Evolutionary conservation across 345 rosid genomes (phyloP), one percentile per base, ranked within the genome.

Genomic region (Bretschneidera sinensis): DNA sequence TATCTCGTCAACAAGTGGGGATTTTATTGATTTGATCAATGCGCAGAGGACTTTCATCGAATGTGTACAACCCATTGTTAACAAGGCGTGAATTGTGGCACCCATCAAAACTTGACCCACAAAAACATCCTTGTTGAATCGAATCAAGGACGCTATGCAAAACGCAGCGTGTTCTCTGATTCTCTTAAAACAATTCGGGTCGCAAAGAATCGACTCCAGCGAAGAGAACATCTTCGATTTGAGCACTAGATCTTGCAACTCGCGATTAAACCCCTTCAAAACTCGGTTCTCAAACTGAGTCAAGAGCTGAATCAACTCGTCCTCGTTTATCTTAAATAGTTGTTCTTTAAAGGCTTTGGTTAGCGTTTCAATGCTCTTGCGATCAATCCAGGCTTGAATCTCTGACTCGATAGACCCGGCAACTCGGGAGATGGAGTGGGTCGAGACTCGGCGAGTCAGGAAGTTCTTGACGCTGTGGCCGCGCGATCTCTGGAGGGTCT

Each of bases 301-400:
- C 63, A 79, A 59, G n/a, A 75, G 55, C 49, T 47, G 43, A 54
- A 71, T 60, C 67, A 82, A 48, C 70, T 73, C 85, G 49, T 84
- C 77, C 39, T 76, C 83, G 52, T 66, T n/a, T n/a, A n/a, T 51
- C n/a, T 13, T 47, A 17, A 1, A 24, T 1, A 13, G 23, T 6
- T 63, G 63, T 19, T 73, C 80, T 48, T 74, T 54, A 61, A 87
- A 68, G 3, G 54, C 65, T 14, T 62, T 31, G 0, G 66, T 55
- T 21, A 87, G 66, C 34, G 56, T 79, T 55, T 82, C 88, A 28
- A 84, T 23, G 28, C 75, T 79, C 63, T 81, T 91, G 5, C 95
- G 79, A 55, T 87, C 91, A 43, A 87, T 87, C 95, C 88, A 84
- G 2, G 85, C 82, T 54, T 87, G 95, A 55, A 87, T 80, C 69